phyloP scores from a whole-genome alignment of 2,329 filamentous ascomycete species.

The Thelonectria discophora region DNA sequence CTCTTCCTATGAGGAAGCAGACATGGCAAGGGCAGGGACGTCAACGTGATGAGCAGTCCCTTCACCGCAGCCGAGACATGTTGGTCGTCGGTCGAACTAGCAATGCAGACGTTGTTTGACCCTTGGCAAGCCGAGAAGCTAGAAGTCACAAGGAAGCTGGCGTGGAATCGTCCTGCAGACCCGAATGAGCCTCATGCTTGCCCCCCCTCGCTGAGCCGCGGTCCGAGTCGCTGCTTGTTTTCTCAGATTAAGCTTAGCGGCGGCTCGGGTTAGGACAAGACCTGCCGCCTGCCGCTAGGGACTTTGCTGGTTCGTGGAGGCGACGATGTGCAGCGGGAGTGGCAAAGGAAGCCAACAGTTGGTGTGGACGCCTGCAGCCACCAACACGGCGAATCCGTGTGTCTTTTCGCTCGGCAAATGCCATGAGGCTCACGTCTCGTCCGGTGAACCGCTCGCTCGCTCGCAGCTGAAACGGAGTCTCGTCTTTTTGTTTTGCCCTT shows the following conservation, averaged over 20 bases:
- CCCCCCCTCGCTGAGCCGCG: conserved; percentile 7
- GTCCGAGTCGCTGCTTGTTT: conserved; percentile 4
- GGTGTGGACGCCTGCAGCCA: conserved; percentile 9
- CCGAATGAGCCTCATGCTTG: conserved; percentile 20
- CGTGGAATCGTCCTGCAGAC: conserved; percentile 21
- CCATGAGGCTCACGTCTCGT: not conserved
- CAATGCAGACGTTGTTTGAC: conserved; percentile 17
- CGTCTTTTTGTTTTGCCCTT: not conserved
- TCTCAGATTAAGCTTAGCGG: not conserved
- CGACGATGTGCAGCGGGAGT: not conserved
- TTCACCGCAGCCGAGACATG: conserved; percentile 5
- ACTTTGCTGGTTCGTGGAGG: too few species aligned
- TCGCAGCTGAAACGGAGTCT: not conserved
- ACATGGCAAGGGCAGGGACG: not conserved
- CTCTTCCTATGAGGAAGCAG: too few species aligned
- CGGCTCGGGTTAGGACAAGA: not conserved
- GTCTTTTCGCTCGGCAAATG: not conserved
- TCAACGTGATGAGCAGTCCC: not conserved
- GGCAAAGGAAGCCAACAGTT: not conserved
- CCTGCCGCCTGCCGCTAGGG: too few species aligned
- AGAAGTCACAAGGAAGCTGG: conserved; percentile 28
- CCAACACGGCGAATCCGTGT: conserved; percentile 5
- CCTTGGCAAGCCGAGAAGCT: conserved; percentile 28
- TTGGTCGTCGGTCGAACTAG: conserved; percentile 15
- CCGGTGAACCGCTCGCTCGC: not conserved